phyloP scores from a whole-genome alignment of 495 filamentous ascomycete species.

The Thermothielavioides terrestris region DNA sequence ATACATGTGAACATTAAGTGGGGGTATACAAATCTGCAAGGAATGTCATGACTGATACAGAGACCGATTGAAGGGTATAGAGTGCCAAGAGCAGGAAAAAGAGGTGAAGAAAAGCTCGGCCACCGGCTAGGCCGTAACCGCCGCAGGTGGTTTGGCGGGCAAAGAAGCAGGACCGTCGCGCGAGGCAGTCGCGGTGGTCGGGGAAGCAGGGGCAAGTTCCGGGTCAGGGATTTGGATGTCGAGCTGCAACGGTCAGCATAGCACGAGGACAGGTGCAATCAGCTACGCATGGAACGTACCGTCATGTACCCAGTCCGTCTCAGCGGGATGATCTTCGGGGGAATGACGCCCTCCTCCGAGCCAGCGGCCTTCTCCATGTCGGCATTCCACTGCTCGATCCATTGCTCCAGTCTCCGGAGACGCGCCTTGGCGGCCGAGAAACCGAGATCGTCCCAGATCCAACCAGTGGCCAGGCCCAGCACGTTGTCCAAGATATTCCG shows the following conservation, averaged over 20 bases:
- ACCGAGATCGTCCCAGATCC: slow-evolving; percentile 88
- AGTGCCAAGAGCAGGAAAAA: neutral
- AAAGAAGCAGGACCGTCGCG: slow-evolving; percentile 6
- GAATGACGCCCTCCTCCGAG: slow-evolving; percentile 43
- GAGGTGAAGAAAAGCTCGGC: neutral
- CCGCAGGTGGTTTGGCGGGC: slow-evolving; percentile 9
- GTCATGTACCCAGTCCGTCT: slow-evolving; percentile 82
- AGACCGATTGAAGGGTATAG: slow-evolving; percentile 2
- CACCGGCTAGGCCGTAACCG: slow-evolving; percentile 4
- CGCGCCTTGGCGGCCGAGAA: slow-evolving; percentile 61
- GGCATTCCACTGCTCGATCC: slow-evolving; percentile 73
- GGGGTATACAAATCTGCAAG: slow-evolving; percentile 1
- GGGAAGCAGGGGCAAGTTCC: slow-evolving; percentile 26
- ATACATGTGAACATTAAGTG: neutral
- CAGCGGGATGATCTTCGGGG: slow-evolving; percentile 64
- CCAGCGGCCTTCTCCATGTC: slow-evolving; percentile 48
- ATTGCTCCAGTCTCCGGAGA: slow-evolving; percentile 57
- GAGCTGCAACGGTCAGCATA: slow-evolving; percentile 21
- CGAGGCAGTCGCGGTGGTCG: slow-evolving; percentile 21
- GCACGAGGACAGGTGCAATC: too few relatives aligned
- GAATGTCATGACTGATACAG: neutral
- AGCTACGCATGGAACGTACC: too few relatives aligned
- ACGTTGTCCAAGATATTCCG: slow-evolving; percentile 69
- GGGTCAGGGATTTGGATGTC: slow-evolving; percentile 33
- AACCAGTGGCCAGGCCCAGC: slow-evolving; percentile 72